Evolutionary conservation across 768 basidiomycete genomes (phyloP), one percentile per base, ranked within the genome.

Genomic region (Serendipita sp.): DNA sequence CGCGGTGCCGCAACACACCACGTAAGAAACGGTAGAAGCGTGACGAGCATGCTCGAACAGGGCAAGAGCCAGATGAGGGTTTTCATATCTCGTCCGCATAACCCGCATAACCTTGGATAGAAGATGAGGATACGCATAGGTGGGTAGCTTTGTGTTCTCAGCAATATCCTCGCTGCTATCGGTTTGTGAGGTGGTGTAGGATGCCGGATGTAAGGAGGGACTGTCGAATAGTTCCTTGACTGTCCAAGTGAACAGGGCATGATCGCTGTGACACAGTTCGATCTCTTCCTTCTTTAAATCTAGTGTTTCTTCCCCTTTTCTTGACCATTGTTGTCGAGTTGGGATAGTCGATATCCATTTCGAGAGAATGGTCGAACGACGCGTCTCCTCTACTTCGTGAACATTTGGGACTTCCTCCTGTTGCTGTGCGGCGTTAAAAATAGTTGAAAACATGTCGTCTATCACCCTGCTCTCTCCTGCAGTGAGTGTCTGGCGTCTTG

Each of bases 1-100:
- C 9, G 78, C 78, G 0, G 92, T 88, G 9, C 89, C 86, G 72
- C 94, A 97, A 2, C 93, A 94, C 68, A 85, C 85, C 31, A 94
- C 85, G 71, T 90, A 97, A 3, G 87, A 90, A 3, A 84, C 77
- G 56, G 86, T 80, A 1, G 88, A 90, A 2, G 84, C 79, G 42
- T 79, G 79, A 42, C 84, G 81, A 0, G 90, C 88, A 70, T 92
- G 79, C 58, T 85, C 77, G 75, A 96, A 97, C 26, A 95, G 78
- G 20, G 85, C 78, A 17, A 97, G 79, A 1, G 92, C 84, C 28
- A 91, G 78, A 68, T 90, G 79, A 0, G 93, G 91, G 64, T 92
- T 84, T 17, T 72, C 72, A 71, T 87, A 92, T 60, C 82, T 85
- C 67, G 84, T 85, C 24, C 93, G 82, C 70, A 93, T 86, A 11